Evolutionary conservation across 1,139 yeast species (phyloP).

Genomic region (Sugiyamaella paludigena): DNA sequence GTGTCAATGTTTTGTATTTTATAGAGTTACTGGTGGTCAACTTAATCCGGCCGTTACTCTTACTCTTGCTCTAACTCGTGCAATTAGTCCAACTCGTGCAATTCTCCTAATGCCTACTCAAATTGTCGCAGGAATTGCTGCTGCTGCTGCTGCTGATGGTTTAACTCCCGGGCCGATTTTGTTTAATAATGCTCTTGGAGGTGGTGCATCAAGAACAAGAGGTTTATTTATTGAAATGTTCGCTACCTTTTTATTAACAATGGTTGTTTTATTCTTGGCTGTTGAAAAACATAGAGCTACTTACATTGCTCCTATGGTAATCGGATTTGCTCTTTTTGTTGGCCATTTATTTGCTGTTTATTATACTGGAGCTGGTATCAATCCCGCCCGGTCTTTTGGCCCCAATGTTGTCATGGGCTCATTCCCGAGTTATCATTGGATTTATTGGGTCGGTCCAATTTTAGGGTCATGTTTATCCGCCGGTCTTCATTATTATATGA

Average conservation of each 20-base stretch:
- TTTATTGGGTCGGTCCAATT: conserved; percentile 87
- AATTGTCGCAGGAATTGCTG: conserved; percentile 84
- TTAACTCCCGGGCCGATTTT: conserved; percentile 80
- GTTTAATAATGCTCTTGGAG: conserved; percentile 71
- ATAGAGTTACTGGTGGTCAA: conserved; percentile 85
- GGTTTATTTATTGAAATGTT: conserved; percentile 83
- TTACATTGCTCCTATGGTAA: conserved; percentile 76
- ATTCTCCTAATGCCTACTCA: conserved; percentile 63
- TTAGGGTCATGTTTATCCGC: conserved; percentile 68
- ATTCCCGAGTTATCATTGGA: conserved; percentile 87
- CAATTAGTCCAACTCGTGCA: conserved; percentile 72
- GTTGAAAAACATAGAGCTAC: conserved; percentile 80
- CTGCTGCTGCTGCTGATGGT: conserved; percentile 86
- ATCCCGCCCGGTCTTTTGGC: conserved; percentile 89
- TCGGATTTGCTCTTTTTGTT: conserved; percentile 77
- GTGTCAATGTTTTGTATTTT: conserved; percentile 71
- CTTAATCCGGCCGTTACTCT: conserved; percentile 87
- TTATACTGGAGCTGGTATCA: conserved; percentile 89
- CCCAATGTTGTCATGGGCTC: conserved; percentile 69
- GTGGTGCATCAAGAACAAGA: conserved; percentile 68
- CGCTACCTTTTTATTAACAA: conserved; percentile 69
- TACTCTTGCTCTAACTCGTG: conserved; percentile 66
- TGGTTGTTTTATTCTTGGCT: conserved; percentile 78
- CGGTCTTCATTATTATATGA: conserved; percentile 65
- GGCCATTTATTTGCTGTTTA: conserved; percentile 80